Conservation (phyloP, 2,329 filamentous ascomycete species). For the Hypoxylon sp. region DNA sequence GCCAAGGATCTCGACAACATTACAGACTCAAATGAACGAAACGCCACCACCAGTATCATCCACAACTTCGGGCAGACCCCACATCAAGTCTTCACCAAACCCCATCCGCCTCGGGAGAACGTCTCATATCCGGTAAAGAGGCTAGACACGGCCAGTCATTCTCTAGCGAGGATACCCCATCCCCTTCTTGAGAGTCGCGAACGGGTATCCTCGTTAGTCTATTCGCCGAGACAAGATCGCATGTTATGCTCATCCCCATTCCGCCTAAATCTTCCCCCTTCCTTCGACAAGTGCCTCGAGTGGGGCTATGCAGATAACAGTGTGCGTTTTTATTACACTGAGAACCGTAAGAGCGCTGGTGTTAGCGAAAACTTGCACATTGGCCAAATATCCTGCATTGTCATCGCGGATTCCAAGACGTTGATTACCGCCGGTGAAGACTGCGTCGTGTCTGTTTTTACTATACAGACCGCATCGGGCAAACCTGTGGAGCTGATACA, state of each 20-base stretch:
- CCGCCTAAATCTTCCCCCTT: constrained; percentile 86
- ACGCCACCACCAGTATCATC: constrained; percentile 94
- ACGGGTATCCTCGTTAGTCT: constrained; percentile 82
- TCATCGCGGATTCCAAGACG: constrained; percentile 90
- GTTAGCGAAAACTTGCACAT: constrained; percentile 95
- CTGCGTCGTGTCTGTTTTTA: constrained; percentile 90
- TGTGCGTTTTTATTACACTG: constrained; percentile 89
- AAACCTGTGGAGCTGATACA: constrained; percentile 85
- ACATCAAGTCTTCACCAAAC: constrained; percentile 88
- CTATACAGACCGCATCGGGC: constrained; percentile 72
- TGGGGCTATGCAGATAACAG: constrained; percentile 97
- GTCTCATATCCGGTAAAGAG: constrained; percentile 74
- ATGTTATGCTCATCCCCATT: constrained; percentile 88
- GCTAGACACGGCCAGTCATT: constrained; percentile 83
- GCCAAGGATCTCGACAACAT: constrained; percentile 94
- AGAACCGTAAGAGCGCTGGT: constrained; percentile 84
- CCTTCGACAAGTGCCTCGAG: constrained; percentile 91
- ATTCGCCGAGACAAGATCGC: constrained; percentile 84
- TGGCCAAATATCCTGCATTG: constrained; percentile 85
- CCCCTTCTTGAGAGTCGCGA: constrained; percentile 84
- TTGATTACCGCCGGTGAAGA: constrained; percentile 93
- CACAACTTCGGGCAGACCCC: constrained; percentile 99
- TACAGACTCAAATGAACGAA: constrained; percentile 85
- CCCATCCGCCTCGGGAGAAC: constrained; percentile 84
- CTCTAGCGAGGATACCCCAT: constrained; percentile 82